phyloP scores from a whole-genome alignment of 75 land plant species.

The Pseudotsuga menziesii region DNA sequence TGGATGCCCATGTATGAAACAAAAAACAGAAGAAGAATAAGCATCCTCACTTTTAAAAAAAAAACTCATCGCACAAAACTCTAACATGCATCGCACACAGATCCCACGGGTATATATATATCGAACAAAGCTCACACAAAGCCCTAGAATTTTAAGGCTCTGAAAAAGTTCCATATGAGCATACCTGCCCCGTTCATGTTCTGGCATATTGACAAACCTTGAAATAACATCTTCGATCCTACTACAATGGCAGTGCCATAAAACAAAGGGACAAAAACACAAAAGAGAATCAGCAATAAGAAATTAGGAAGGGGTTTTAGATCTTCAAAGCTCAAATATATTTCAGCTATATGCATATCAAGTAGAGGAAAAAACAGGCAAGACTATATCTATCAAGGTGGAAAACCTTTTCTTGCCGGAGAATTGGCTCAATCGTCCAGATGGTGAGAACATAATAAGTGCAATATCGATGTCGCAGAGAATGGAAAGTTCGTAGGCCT shows the following conservation, averaged over 20 bases:
- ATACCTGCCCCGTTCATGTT: slow-evolving; percentile 50
- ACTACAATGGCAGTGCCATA: not conserved
- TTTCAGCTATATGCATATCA: no score
- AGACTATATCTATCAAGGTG: no score
- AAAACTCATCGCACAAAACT: no score
- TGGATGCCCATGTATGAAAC: not conserved
- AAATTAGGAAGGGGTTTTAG: no score
- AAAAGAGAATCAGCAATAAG: not conserved
- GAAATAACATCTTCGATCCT: slow-evolving; percentile 60
- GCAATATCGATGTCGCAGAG: slow-evolving; percentile 66
- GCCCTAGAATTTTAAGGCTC: not conserved
- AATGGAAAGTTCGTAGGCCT: slow-evolving; percentile 59
- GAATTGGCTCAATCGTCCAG: slow-evolving; percentile 46
- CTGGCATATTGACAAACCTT: slow-evolving; percentile 39
- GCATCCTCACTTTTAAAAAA: no score
- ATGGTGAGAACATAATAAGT: slow-evolving; percentile 59
- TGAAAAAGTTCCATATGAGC: not conserved
- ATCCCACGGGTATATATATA: not conserved
- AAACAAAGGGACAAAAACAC: not conserved
- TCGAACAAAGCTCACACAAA: not conserved
- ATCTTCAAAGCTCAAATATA: no score
- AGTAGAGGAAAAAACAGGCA: no score
- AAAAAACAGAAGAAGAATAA: not conserved
- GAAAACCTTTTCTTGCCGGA: slow-evolving; percentile 44
- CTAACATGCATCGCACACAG: not conserved